Base-by-base conservation (phyloP, 75 land plant species). In the Gnetum montanum region DNA sequence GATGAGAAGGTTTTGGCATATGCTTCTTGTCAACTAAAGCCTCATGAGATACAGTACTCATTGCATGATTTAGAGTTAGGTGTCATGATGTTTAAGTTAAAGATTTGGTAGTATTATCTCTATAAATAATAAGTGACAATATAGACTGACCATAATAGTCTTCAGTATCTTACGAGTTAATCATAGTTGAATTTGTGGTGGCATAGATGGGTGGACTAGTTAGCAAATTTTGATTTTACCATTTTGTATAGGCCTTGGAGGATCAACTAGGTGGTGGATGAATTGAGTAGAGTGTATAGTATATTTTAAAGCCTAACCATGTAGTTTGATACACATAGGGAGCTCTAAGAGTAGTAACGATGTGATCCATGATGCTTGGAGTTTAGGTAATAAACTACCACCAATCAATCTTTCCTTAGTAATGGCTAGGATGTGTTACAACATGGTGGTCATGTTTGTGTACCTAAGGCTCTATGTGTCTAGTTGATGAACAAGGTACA, bases 1-100 rank as follows among this genome's bases (percentile, higher is more conserved):
- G 4, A 69, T n/a, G 50, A 43, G 13, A 30, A 43, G 12, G 47
- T 54, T 31, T 34, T 69, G 18, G 67, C 70, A 6, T 67, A 59
- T 67, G 70, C 31, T 8, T 59, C 45, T 6, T 3, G 45, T 16
- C 25, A 67, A 52, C 30, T 59, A 45, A 59, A 59, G 4, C 4
- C 3, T 15, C 26, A 41, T 34, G 64, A 67, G 34, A 2, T 19
- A 51, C 59, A 60, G 37, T 67, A 58, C 23, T 49, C 52, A 3
- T 36, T 20, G n/a, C n/a, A n/a, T n/a, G n/a, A n/a, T n/a, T n/a
- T n/a, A n/a, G n/a, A n/a, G n/a, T n/a, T n/a, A n/a, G 2, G 54
- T 47, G 16, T 40, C 57, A 25, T 22, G 35, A 19, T 36, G 58
- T 34, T 47, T 41, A 13, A n/a, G n/a, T n/a, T n/a, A n/a, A n/a